Evolutionary conservation across 306 rosid genomes (phyloP), one percentile per base, ranked within the genome.

Genomic region (Carpinus viminea): DNA sequence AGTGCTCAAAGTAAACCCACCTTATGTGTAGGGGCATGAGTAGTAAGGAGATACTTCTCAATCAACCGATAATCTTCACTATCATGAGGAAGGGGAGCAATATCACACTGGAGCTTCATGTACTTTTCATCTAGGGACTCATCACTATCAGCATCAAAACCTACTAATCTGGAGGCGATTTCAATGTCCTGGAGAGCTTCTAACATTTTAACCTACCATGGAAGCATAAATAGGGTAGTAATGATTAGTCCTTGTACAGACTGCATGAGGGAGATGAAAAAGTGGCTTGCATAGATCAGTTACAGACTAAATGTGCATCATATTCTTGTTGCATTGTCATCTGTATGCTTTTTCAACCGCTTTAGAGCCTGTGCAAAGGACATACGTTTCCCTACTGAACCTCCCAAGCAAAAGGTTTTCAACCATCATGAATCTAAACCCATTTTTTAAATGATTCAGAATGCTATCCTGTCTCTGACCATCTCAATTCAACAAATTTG

Each of bases 121-220:
- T 93, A 95, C 84, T 91, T 95, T 68, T 95, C 99, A 80, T 95
- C 98, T 72, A 95, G 88, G 65, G 99, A 91, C 78, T 87, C 97
- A 71, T 91, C 89, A 71, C 26, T 83, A 82, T 92, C 87, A 45
- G 68, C 93, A 85, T 95, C 93, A 82, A 95, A 95, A 57, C 99
- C 98, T 71, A 95, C 98, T 84, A 95, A 87, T 83, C 93, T 87
- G 73, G 99, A 95, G 79, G 99, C 99, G 79, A 95, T 93, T 83
- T 95, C 99, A 79, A 95, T 95, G 81, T 95, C 97, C 86, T 95
- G 98, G 81, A 95, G 99, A 78, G 99, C 97, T 84, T 95, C 99
- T 79, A 95, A 87, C 98, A 95, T 95, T 94, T 94, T 95, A 86
- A 95, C 94, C 99, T 94, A 81, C 77, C 79, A 81, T 50, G 64